Base-by-base conservation (phyloP, 257 asterid species). In the Nicotiana undulata region DNA sequence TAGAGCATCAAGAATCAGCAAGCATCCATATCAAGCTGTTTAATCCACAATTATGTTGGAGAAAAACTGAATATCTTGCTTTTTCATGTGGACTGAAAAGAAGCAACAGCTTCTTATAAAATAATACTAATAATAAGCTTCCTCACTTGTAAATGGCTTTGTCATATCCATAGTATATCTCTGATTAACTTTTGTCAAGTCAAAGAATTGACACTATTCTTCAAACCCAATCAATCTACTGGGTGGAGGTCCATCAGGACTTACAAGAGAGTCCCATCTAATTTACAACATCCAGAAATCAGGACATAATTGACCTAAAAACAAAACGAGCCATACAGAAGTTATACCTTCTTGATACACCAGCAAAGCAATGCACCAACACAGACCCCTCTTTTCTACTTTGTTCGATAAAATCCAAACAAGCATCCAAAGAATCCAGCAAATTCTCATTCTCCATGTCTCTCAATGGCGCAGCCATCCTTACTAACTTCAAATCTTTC, bases 311-410 rank as follows among this genome's bases (percentile, higher is more conserved):
- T 34, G 11, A 46, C 40, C 40, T 64, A 22, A 9, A 76, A 65
- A 26, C 18, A 24, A 17, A 79, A 79, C 61, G 26, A 78, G 68
- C 51, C 66, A 60, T 67, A 31, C 55, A 52, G 65, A 46, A 80
- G 82, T 24, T 74, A 63, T 87, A 94, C 99, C 99, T 96, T 89
- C 99, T 92, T 77, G 99, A 96, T 78, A 96, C 98, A 79, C 99
- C 98, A 24, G 99, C 99, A 90, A 93, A 94, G 87, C 98, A 96
- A 87, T 96, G 98, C 83, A 96, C 98, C 91, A 96, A 84, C 80
- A 94, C 85, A n/a, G 95, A 86, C 68, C 98, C 99, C 82, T 90
- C 86, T 86, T 89, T 92, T 88, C 98, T 90, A 85, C 93, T 90
- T 52, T 87, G 84, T 82, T 94, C 97, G 83, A 96, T 96, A 84